Base-by-base conservation (phyloP, 257 asterid genomes). In the Nicotiana undulata region DNA sequence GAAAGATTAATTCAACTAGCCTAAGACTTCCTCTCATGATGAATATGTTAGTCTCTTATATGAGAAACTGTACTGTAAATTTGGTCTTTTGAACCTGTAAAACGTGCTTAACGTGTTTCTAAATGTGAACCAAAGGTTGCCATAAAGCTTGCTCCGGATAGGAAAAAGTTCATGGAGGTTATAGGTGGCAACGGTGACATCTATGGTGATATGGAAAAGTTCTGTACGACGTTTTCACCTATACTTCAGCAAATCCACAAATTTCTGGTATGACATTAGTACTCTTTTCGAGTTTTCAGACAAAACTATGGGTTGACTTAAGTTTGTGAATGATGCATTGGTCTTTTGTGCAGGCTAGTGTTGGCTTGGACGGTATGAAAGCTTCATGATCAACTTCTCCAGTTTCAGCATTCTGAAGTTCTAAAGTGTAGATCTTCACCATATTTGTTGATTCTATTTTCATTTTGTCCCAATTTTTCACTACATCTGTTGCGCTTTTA, bases 161-260 rank as follows among this genome's bases (percentile, higher is more conserved):
- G 97, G 88, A 93, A 89, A 86, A 91, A 87, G 86, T 87, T 91
- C 86, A 86, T 93, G 89, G 98, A 91, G 86, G 94, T 93, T 49
- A 26, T 93, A 24, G 91, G 94, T 31, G 61, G 82, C 56, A 84
- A 80, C 6, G 90, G 89, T 9, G 84, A 87, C 72, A 68, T 85
- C 16, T 81, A 89, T 12, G 85, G 81, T 1, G 94, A 90, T 61
- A 90, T 93, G 89, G 87, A 82, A 32, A 87, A 81, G n/a, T 93
- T 93, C 55, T 87, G 86, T 84, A 80, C 86, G 28, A 37, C 86
- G 13, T 93, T 92, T 81, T 83, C 97, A 4, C 96, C 92, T 1
- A 59, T 87, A 52, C 92, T 93, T 58, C 83, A 46, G 44, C 87
- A 89, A 72, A 91, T 93, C 37, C 98, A 93, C 81, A 92, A 88